These are phyloP conservation scores for Penicillium coffeae DNA, from an alignment of 495 filamentous ascomycete genomes.

Conservation along the genomic window DNA sequence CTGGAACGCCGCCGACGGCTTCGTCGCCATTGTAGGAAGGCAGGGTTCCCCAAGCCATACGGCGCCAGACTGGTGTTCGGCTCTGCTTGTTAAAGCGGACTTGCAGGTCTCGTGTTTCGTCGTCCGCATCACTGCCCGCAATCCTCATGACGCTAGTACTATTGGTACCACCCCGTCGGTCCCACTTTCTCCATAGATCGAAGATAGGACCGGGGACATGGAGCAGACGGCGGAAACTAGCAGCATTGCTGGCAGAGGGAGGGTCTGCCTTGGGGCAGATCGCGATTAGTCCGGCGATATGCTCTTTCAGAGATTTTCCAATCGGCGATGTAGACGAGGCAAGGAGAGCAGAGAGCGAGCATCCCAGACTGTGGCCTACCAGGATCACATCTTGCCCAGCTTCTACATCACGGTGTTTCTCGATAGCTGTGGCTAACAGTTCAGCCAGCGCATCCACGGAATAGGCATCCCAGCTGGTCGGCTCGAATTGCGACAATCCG, in stretches of 20 bases:
- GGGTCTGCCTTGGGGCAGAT: slow-evolving; percentile 72
- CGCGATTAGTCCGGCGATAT: slow-evolving; percentile 71
- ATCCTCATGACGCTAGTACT: slow-evolving; percentile 78
- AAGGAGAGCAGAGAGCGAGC: slow-evolving; percentile 69
- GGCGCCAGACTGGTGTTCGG: slow-evolving; percentile 71
- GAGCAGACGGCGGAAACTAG: slow-evolving; percentile 53
- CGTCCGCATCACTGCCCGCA: slow-evolving; percentile 69
- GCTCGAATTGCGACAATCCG: slow-evolving; percentile 69
- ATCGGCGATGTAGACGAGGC: slow-evolving; percentile 57
- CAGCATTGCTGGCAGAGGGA: slow-evolving; percentile 50
- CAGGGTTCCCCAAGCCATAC: slow-evolving; percentile 73
- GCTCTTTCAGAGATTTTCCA: slow-evolving; percentile 45
- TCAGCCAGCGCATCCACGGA: slow-evolving; percentile 69
- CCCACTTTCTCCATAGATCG: slow-evolving; percentile 73
- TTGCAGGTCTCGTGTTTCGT: slow-evolving; percentile 73
- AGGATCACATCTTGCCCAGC: slow-evolving; percentile 73
- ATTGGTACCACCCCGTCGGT: slow-evolving; percentile 70
- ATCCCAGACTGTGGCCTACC: slow-evolving; percentile 86
- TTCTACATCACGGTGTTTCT: slow-evolving; percentile 60
- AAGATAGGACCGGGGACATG: slow-evolving; percentile 69
- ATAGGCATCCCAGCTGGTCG: slow-evolving; percentile 73
- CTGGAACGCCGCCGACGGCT: slow-evolving; percentile 62
- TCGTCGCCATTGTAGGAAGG: slow-evolving; percentile 49
- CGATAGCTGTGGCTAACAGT: slow-evolving; percentile 68
- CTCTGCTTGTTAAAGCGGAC: slow-evolving; percentile 80